phyloP scores from a whole-genome alignment of 345 rosid species.

The Rhizophora mangle region DNA sequence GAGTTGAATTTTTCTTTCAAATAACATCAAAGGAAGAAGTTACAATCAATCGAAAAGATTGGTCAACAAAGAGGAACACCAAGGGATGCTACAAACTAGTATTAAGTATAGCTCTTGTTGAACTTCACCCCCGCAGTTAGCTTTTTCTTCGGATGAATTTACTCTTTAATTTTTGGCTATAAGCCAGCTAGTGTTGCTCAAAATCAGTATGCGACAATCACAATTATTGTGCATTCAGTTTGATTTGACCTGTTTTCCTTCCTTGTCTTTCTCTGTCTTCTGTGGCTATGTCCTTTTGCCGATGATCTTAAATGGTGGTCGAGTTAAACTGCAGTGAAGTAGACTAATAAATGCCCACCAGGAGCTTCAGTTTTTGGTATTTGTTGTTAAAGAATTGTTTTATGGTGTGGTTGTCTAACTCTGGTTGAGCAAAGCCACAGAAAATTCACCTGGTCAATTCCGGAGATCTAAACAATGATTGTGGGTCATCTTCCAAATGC shows the following conservation, averaged over 20 bases:
- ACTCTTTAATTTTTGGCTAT: background rate
- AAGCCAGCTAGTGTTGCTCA: background rate
- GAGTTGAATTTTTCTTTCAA: too few species aligned
- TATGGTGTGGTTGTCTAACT: constrained; percentile 1
- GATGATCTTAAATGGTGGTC: background rate
- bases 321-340: background rate
- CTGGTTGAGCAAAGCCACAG: constrained; percentile 42
- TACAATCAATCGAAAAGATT: too few species aligned
- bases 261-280: background rate
- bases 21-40: too few species aligned
- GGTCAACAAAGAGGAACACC: too few species aligned
- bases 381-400: background rate
- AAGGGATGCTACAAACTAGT: too few species aligned
- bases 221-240: constrained; percentile 15
- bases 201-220: background rate
- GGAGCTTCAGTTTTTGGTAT: too few species aligned
- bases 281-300: background rate
- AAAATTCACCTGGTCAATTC: constrained; percentile 39
- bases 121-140: too few species aligned
- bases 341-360: background rate
- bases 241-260: constrained; percentile 13
- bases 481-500: constrained; percentile 63
- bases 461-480: constrained; percentile 48
- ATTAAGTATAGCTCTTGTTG: too few species aligned
- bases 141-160: background rate